Base-by-base conservation (phyloP, 768 basidiomycete species). In the Sarcodon sp. region DNA sequence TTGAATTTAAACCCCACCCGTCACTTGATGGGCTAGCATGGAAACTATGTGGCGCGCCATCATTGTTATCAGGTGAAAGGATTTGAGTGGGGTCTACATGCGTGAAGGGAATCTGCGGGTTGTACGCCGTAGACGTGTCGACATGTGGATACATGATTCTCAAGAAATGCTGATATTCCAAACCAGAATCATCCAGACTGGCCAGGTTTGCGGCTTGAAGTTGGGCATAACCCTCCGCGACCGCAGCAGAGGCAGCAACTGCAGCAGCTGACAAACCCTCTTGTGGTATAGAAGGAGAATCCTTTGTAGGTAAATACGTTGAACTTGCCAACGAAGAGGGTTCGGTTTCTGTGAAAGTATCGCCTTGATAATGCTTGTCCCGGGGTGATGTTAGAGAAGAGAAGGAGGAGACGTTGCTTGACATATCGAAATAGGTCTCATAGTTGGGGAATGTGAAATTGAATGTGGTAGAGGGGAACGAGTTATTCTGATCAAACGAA, bases 51-150 rank as follows among this genome's bases (percentile, higher is more conserved):
- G 72, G 71, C 9, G 68, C 61, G 51, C 62, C 59, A 34, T 68
- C 66, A 45, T 53, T 49, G 43, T 69, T 66, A 38, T 72, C 69
- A 36, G 66, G 61, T n/a, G 69, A 69, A 50, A 75, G 63, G 39
- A 94, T 86, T 65, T 94, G 89, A n/a, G 85, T 84, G 7, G 93
- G 93, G 66, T 97, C 89, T 50, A 97, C 86, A 63, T 86, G 83
- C 34, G 85, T 87, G 64, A 75, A 86, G 6, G 76, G 74, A 43
- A 66, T 64, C 52, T 73, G 71, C n/a, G 32, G 44, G 47, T 48
- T 10, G 33, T 50, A 45, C 33, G 46, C 61, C 35, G 62, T 59
- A 4, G 66, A 60, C 32, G 64, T 59, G 52, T 80, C 76, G 49
- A 78, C 61, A 49, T 69, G 66, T 27, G 79, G 65, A 60, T 80